Evolutionary conservation across 1,284 basidiomycete genomes (phyloP), one percentile per base, ranked within the genome.

Genomic region (Marasmius tenuissimus): DNA sequence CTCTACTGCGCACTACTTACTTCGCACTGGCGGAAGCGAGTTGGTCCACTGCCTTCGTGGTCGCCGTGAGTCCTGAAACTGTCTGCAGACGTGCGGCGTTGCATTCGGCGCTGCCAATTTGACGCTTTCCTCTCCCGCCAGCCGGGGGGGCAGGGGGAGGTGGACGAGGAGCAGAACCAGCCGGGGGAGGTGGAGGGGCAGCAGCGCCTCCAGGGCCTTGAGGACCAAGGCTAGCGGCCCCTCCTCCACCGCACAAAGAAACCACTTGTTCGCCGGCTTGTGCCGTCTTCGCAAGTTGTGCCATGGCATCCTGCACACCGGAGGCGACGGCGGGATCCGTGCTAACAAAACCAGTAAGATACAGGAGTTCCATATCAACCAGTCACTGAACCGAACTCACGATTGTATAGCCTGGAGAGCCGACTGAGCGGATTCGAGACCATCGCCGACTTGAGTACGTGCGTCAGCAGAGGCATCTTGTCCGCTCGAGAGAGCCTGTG

Each of bases 61-160:
- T 69, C 18, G 62, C 61, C 2, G 69, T 66, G 53, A 78, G 70
- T 39, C 66, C 66, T 7, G 66, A 53, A 18, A 76, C 75, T 55
- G 73, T 76, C 56, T 69, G 61, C n/a, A 73, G 63, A 35, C 75
- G 73, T 53, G 76, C 73, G 33, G 71, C 39, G 63, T 76, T 76
- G 69, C 77, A 78, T 61, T 71, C 66, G 16, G 75, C 54, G 66
- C 72, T 67, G n/a, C 73, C 74, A 39, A 73, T 62, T 66, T 74
- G 73, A 54, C 75, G 74, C 27, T 27, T 27, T 4, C 27, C 27
- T 27, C 4, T 27, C 27, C 27, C 27, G 4, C n/a, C n/a, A n/a
- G n/a, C n/a, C n/a, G n/a, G n/a, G n/a, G n/a, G n/a, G n/a, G n/a
- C n/a, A n/a, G n/a, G n/a, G n/a, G n/a, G n/a, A n/a, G n/a, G n/a